A percentile compares a stretch with the other conserved stretches of the same genome.
phyloP scores from a whole-genome alignment of 768 basidiomycete genomes.

The Hypholoma sublateritium region DNA sequence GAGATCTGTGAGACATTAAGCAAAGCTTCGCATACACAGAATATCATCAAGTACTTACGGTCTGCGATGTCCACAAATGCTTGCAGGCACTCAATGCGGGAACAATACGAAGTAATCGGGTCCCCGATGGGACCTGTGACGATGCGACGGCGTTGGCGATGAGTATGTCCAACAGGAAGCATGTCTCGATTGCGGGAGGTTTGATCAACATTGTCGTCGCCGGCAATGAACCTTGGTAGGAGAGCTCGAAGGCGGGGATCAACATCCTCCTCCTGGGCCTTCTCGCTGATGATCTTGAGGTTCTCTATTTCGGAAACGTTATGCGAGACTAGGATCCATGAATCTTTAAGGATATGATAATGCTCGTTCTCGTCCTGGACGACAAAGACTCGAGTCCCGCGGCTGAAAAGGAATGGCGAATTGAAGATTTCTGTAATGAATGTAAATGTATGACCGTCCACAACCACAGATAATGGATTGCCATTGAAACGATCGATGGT shows the following conservation, averaged over 20 bases:
- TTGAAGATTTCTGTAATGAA: constrained; percentile 1
- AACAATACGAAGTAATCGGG: background rate
- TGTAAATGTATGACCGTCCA: background rate
- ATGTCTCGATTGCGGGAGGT: background rate
- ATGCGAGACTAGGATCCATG: constrained; percentile 3
- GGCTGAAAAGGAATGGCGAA: constrained; percentile 3
- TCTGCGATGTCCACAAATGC: background rate
- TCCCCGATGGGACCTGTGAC: background rate
- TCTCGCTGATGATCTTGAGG: background rate
- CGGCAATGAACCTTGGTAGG: background rate
- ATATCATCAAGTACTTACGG: background rate
- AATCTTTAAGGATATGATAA: constrained; percentile 7
- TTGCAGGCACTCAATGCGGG: background rate
- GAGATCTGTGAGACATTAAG: background rate
- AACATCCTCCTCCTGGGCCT: background rate
- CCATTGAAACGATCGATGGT: background rate
- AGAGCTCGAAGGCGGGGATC: background rate
- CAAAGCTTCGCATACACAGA: background rate
- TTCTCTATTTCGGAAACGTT: constrained; percentile 1
- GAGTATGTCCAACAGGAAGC: background rate
- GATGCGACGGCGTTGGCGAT: background rate
- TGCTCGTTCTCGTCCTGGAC: background rate
- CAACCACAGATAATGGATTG: background rate
- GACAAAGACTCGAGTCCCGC: constrained; percentile 3
- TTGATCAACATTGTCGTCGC: background rate